These are phyloP conservation scores for rapeseed (Brassica napus) DNA, from an alignment of 345 rosid species.

Conservation along the genomic window Da-Ae NC_063434.1:25079001-25079500, in stretches of 20 bases:
- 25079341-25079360: conserved; percentile 46
- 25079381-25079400: conserved; percentile 99
- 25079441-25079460: background rate
- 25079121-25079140: conserved; percentile 90
- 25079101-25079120: conserved; percentile 97
- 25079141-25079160: conserved; percentile 54
- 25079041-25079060: conserved; percentile 27
- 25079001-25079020: conserved; percentile 8
- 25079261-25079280: conserved; percentile 99
- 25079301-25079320: conserved; percentile 87
- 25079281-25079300: conserved; percentile 98
- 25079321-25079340: background rate
- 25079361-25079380: conserved; percentile 98
- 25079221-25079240: background rate
- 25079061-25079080: conserved; percentile 98
- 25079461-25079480: background rate
- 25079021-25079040: background rate
- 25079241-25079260: conserved; percentile 62
- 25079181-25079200: background rate
- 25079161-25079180: conserved; percentile 75
- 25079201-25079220: background rate
- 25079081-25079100: conserved; percentile 84
- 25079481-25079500: conserved; percentile 23
- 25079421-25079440: conserved; percentile 45
- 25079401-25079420: conserved; percentile 93